Percentiles rank a stretch among this genome's conserved stretches.
Conservation (phyloP, 768 basidiomycete genomes). For the Lentinula sp. region DNA sequence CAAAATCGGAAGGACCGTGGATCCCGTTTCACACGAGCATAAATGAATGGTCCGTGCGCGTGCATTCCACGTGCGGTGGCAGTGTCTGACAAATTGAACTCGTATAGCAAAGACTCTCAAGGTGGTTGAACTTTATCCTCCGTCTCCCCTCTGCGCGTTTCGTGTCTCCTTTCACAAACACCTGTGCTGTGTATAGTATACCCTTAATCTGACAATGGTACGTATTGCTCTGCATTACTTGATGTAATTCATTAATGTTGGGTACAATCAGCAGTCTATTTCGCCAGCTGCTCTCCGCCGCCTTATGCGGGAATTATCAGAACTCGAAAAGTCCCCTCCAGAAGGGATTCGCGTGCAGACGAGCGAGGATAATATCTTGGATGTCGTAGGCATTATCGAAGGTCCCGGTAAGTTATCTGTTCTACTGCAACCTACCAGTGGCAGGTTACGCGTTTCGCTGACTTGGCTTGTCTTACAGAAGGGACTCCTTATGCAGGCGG, state of each 20-base stretch:
- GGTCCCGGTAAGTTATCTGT: slow-evolving; percentile 67
- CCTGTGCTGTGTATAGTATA: neutral
- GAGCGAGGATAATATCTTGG: slow-evolving; percentile 83
- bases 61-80: neutral
- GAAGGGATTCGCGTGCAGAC: slow-evolving; percentile 90
- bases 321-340: slow-evolving; percentile 76
- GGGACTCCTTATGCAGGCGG: slow-evolving; percentile 65
- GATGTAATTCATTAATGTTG: neutral
- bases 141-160: neutral
- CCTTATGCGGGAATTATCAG: slow-evolving; percentile 79
- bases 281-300: slow-evolving; percentile 67
- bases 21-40: neutral
- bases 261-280: slow-evolving; percentile 24
- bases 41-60: neutral
- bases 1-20: neutral
- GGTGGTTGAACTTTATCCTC: neutral
- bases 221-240: neutral
- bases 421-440: neutral
- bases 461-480: slow-evolving; percentile 24
- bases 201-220: neutral
- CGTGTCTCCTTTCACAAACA: neutral
- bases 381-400: slow-evolving; percentile 82
- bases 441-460: slow-evolving; percentile 3
- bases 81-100: neutral
- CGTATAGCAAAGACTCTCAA: neutral